Percentiles rank a stretch among this genome's conserved stretches.
Conservation (phyloP, 2,329 filamentous ascomycete species). For the Trichophyton benhamiae region DNA sequence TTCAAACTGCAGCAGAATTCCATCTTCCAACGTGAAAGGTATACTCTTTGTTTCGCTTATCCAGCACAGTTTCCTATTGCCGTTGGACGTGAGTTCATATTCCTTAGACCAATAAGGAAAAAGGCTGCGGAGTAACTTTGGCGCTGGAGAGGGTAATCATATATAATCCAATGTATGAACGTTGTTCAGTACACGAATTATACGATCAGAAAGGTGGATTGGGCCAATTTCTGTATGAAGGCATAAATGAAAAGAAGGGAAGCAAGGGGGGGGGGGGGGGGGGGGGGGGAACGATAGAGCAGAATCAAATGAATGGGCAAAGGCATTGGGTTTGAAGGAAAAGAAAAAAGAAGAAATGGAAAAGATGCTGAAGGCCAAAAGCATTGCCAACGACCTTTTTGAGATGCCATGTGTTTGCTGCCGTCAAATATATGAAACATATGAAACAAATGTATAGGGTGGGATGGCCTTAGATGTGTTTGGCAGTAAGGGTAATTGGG, state of each 20-base stretch:
- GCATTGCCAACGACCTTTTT: background rate
- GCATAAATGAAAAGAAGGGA: background rate
- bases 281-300: background rate
- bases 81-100: background rate
- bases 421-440: background rate
- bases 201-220: conserved; percentile 2
- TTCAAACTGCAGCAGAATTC: background rate
- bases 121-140: background rate
- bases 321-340: background rate
- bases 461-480: background rate
- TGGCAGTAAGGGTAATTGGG: background rate
- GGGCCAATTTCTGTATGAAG: background rate
- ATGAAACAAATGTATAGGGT: background rate
- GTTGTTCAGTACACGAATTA: conserved; percentile 13
- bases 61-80: background rate
- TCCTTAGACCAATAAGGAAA: background rate
- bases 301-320: background rate
- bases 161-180: conserved; percentile 15
- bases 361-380: background rate
- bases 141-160: conserved; percentile 2
- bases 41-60: background rate
- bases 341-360: background rate
- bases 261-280: background rate
- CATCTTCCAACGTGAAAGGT: background rate
- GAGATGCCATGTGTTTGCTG: background rate